Conservation (phyloP, 805 yeast genomes). For the Saitoella complicata region DNA sequence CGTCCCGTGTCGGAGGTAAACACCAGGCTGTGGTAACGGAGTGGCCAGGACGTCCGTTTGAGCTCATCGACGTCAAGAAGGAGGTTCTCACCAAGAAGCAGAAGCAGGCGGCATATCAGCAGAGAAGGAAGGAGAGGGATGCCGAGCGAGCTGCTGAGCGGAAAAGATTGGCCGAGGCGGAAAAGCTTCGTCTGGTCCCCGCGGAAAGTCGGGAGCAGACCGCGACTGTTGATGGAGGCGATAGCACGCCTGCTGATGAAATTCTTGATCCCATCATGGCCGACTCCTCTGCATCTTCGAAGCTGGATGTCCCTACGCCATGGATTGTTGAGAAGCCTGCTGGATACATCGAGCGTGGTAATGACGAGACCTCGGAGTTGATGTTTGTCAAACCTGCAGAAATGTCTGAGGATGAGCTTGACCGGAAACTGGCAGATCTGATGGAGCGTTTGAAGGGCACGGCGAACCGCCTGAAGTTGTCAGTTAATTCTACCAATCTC, state of each 20-base stretch:
- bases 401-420: constrained; percentile 13
- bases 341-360: constrained; percentile 77
- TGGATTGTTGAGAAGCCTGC: constrained; percentile 70
- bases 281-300: background rate
- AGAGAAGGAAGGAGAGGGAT: constrained; percentile 10
- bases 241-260: constrained; percentile 22
- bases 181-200: constrained; percentile 10
- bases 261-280: background rate
- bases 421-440: constrained; percentile 35
- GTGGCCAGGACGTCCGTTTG: constrained; percentile 50
- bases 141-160: background rate
- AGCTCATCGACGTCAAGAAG: constrained; percentile 29
- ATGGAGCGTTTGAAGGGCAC: constrained; percentile 37
- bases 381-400: constrained; percentile 42
- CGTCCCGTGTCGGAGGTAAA: constrained; percentile 56
- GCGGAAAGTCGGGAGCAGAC: background rate
- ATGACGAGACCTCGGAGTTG: constrained; percentile 41
- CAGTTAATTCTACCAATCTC: constrained; percentile 62
- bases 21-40: constrained; percentile 46
- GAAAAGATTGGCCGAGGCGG: constrained; percentile 1
- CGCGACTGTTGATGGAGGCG: background rate
- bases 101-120: constrained; percentile 9
- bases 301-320: constrained; percentile 26
- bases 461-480: constrained; percentile 39
- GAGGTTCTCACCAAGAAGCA: constrained; percentile 18